Evolutionary conservation across 352 stramenopile species (phyloP).

Genomic region (Phytopythium litorale): DNA sequence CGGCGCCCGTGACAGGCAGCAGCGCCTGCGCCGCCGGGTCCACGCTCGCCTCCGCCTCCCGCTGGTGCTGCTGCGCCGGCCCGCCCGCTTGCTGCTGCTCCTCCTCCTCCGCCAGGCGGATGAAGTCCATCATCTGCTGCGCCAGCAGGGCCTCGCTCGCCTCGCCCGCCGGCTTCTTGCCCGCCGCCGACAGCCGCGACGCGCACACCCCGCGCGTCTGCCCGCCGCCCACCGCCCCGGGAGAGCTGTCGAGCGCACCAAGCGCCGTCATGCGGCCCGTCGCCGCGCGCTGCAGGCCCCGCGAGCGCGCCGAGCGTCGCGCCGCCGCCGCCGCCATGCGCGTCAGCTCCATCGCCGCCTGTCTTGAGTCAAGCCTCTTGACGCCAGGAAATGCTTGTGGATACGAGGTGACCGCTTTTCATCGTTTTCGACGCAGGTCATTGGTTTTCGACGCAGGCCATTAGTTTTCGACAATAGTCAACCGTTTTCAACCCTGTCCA

Average conservation of each 20-base stretch:
- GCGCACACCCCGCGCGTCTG: conserved; percentile 12
- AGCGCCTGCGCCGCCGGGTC: conserved; percentile 19
- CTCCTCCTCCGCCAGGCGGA: conserved; percentile 36
- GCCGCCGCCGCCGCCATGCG: background rate
- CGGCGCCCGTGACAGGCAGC: conserved; percentile 43
- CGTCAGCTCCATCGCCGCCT: conserved; percentile 1
- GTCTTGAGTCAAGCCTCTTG: too few species aligned
- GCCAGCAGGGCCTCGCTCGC: conserved; percentile 49
- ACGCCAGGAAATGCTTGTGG: too few species aligned
- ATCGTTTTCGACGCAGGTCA: too few species aligned
- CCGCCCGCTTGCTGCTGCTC: background rate
- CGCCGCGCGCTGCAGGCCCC: background rate
- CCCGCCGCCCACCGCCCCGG: background rate
- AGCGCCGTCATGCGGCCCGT: background rate
- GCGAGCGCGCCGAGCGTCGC: conserved; percentile 9
- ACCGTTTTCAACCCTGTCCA: too few species aligned
- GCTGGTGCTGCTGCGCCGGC: background rate
- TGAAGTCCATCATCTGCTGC: conserved; percentile 73
- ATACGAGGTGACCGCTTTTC: too few species aligned
- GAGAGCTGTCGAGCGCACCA: background rate
- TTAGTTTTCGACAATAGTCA: too few species aligned
- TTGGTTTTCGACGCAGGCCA: too few species aligned
- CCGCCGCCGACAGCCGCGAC: conserved; percentile 11
- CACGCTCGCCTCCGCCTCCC: conserved; percentile 1
- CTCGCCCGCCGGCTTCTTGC: conserved; percentile 24